Percentiles rank a stretch among this genome's conserved stretches.
Evolutionary conservation across 495 filamentous ascomycete species (phyloP).

Genomic region (Copromyces sp.): DNA sequence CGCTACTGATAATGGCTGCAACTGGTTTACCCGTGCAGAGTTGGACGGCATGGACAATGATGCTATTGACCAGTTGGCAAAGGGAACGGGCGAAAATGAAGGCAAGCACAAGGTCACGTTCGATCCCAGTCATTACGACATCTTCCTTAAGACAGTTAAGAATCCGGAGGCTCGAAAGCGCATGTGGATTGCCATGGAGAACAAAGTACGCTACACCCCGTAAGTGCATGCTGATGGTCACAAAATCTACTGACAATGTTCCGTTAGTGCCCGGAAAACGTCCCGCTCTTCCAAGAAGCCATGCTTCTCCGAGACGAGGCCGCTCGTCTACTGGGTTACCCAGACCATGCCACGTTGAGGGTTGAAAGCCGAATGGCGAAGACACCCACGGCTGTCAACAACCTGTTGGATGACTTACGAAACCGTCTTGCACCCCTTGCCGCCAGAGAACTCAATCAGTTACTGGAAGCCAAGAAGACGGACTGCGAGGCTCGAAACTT

Average conservation of each 20-base stretch:
- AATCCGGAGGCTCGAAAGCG: conserved; percentile 43
- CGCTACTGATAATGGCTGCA: conserved; percentile 49
- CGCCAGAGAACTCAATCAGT: conserved; percentile 57
- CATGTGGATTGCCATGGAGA: conserved; percentile 49
- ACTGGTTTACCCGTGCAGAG: conserved; percentile 51
- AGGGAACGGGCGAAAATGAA: conserved; percentile 59
- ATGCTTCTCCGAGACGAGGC: conserved; percentile 86
- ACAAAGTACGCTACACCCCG: conserved; percentile 32
- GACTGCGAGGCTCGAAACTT: conserved; percentile 52
- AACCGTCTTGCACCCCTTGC: conserved; percentile 66
- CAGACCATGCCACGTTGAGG: conserved; percentile 80
- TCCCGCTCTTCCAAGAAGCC: conserved; percentile 75
- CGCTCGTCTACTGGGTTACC: conserved; percentile 82
- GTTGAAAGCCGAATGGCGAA: conserved; percentile 99
- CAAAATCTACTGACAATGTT: not conserved
- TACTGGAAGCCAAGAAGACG: conserved; percentile 70
- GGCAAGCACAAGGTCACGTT: conserved; percentile 49
- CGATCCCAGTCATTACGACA: conserved; percentile 46
- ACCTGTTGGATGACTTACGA: conserved; percentile 75
- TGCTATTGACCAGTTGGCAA: conserved; percentile 49
- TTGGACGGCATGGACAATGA: conserved; percentile 50
- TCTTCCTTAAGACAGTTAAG: conserved; percentile 50
- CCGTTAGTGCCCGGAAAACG: conserved; percentile 66
- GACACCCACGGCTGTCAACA: conserved; percentile 71
- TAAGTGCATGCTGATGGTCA: not conserved